Percentiles rank a stretch among this genome's conserved stretches.
Conservation (phyloP, 2,329 filamentous ascomycete species). For the Pyricularia sp. region DNA sequence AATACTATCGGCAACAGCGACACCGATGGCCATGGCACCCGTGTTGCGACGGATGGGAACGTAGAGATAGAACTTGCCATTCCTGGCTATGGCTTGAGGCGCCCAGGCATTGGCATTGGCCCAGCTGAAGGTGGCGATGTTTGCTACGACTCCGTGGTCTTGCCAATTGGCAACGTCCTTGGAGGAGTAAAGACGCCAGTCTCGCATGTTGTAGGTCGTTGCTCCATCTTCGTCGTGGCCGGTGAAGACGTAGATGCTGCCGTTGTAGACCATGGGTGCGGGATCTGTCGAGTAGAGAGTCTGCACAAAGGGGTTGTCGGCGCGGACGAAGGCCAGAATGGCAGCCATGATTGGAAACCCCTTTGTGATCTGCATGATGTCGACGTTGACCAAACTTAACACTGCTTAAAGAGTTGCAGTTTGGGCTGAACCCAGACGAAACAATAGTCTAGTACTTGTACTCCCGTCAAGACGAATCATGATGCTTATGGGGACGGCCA, state of each 20-base stretch:
- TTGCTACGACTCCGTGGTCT: slow-evolving; percentile 16
- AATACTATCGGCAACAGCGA: slow-evolving; percentile 22
- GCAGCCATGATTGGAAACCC: background rate
- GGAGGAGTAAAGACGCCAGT: slow-evolving; percentile 24
- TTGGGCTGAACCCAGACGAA: too few relatives aligned
- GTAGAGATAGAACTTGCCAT: slow-evolving; percentile 25
- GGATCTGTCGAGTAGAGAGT: slow-evolving; percentile 14
- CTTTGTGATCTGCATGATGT: too few relatives aligned
- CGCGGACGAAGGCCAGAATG: background rate
- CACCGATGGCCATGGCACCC: slow-evolving; percentile 21
- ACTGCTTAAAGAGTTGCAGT: too few relatives aligned
- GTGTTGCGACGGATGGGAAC: slow-evolving; percentile 14
- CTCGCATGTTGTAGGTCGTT: slow-evolving; percentile 18
- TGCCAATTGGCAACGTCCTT: slow-evolving; percentile 25
- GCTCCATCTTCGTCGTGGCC: slow-evolving; percentile 20
- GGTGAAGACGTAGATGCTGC: slow-evolving; percentile 20
- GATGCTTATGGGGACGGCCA: too few relatives aligned
- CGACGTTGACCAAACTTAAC: too few relatives aligned
- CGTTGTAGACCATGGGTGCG: slow-evolving; percentile 19
- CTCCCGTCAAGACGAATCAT: too few relatives aligned
- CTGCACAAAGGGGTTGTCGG: slow-evolving; percentile 10
- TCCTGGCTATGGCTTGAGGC: slow-evolving; percentile 20
- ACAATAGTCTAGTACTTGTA: too few relatives aligned
- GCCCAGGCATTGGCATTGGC: slow-evolving; percentile 23
- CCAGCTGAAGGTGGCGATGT: slow-evolving; percentile 21